A percentile compares a stretch with the other conserved stretches of the same genome.
These are phyloP conservation scores for Triticum monococcum DNA, from an alignment of 176 grass and related monocot genomes.

Conservation along the genomic window DNA sequence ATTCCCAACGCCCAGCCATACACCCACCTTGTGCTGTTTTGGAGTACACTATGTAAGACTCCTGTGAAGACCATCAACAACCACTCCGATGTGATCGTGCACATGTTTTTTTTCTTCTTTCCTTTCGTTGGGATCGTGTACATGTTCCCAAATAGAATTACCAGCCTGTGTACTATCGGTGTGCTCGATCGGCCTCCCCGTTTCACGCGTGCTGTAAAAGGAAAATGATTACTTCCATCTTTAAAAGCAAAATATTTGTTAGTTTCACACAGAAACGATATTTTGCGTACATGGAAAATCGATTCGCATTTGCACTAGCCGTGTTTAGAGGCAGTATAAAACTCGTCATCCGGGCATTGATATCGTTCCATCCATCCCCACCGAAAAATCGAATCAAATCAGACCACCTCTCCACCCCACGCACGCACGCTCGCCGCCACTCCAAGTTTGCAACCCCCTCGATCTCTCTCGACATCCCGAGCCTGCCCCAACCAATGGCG, in stretches of 20 bases:
- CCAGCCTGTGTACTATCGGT: no score
- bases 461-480: background rate
- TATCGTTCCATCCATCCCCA: background rate
- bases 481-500: conserved; percentile 20
- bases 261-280: background rate
- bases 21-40: no score
- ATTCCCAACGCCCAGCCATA: background rate
- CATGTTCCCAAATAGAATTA: no score
- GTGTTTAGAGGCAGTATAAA: background rate
- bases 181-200: no score
- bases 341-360: background rate
- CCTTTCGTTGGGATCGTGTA: background rate
- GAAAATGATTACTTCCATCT: no score
- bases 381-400: conserved; percentile 1
- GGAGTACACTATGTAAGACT: background rate
- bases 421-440: background rate
- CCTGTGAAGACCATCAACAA: background rate
- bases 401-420: no score
- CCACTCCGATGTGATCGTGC: background rate
- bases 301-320: background rate
- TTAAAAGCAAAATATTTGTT: background rate
- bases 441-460: background rate
- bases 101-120: no score
- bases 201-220: no score
- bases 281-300: background rate